A percentile compares a stretch with the other conserved stretches of the same genome.
phyloP scores from a whole-genome alignment of 208 protist genomes.

The Acanthamoeba sp. region DNA sequence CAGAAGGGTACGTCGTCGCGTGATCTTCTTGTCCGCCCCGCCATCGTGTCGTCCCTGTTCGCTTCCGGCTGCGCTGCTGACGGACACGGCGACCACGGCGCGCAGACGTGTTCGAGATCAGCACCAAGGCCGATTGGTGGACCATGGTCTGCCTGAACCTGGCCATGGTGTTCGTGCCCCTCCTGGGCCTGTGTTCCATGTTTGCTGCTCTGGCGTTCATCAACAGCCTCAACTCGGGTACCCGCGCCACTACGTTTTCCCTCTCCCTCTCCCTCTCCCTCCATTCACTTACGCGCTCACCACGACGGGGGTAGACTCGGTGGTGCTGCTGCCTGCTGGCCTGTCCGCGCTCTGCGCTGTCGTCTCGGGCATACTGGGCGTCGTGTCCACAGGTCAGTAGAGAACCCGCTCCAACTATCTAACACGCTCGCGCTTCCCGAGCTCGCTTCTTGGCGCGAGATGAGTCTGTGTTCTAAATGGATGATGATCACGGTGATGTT shows the following conservation, averaged over 20 bases:
- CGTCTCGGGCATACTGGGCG: not conserved
- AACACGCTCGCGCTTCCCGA: too few species aligned
- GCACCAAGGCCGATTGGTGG: slow-evolving; percentile 40
- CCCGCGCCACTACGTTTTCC: too few species aligned
- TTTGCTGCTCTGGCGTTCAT: not conserved
- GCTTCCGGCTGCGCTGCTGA: too few species aligned
- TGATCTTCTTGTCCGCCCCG: too few species aligned
- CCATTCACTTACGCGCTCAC: not conserved
- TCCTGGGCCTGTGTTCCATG: not conserved
- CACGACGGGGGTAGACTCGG: not conserved
- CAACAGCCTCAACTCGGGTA: slow-evolving; percentile 3
- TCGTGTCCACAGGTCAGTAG: slow-evolving; percentile 5
- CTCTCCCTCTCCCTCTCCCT: not conserved
- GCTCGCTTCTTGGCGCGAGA: not conserved
- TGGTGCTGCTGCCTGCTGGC: not conserved
- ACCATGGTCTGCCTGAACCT: slow-evolving; percentile 21
- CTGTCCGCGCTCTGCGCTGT: not conserved
- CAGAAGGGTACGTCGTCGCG: not conserved
- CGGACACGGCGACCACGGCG: too few species aligned
- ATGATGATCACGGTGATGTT: too few species aligned
- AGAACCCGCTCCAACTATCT: too few species aligned
- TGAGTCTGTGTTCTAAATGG: too few species aligned
- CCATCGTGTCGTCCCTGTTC: too few species aligned
- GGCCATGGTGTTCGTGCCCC: slow-evolving; percentile 30
- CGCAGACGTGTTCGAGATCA: slow-evolving; percentile 57